Evolutionary conservation across 2,329 filamentous ascomycete species (phyloP).

Genomic region (Pseudogymnoascus sp.): DNA sequence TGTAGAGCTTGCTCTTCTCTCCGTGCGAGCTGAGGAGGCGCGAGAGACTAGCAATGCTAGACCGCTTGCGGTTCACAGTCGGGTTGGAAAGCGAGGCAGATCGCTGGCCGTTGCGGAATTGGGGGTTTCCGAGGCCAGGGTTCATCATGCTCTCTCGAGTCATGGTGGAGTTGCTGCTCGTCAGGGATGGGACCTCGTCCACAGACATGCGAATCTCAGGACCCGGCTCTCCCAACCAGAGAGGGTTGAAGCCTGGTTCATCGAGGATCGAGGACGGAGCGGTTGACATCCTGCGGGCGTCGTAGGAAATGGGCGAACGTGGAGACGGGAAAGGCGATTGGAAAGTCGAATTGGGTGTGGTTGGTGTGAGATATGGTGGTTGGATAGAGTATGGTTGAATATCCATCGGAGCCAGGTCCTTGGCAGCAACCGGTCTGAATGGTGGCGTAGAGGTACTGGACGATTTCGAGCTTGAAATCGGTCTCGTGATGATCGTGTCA

Average conservation of each 20-base stretch:
- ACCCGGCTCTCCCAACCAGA: conserved; percentile 64
- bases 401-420: conserved; percentile 44
- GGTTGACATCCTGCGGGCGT: conserved; percentile 64
- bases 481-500: conserved; percentile 13
- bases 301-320: conserved; percentile 59
- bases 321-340: conserved; percentile 48
- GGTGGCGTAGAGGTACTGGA: conserved; percentile 27
- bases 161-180: conserved; percentile 71
- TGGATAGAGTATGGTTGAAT: conserved; percentile 33
- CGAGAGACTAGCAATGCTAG: conserved; percentile 68
- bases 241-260: conserved; percentile 60
- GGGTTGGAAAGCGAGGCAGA: conserved; percentile 54
- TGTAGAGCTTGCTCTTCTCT: conserved; percentile 66
- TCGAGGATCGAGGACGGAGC: conserved; percentile 67
- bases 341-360: conserved; percentile 57
- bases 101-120: conserved; percentile 47
- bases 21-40: conserved; percentile 68
- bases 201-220: conserved; percentile 63
- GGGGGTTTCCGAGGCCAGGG: conserved; percentile 30
- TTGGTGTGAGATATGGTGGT: conserved; percentile 39
- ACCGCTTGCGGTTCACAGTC: conserved; percentile 60
- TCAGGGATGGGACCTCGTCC: conserved; percentile 65
- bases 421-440: conserved; percentile 20
- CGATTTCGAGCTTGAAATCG: conserved; percentile 28
- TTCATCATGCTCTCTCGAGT: conserved; percentile 51